Evolutionary conservation across 768 basidiomycete species (phyloP), one percentile per base, ranked within the genome.

Genomic region (Tricholoma saponaceum): DNA sequence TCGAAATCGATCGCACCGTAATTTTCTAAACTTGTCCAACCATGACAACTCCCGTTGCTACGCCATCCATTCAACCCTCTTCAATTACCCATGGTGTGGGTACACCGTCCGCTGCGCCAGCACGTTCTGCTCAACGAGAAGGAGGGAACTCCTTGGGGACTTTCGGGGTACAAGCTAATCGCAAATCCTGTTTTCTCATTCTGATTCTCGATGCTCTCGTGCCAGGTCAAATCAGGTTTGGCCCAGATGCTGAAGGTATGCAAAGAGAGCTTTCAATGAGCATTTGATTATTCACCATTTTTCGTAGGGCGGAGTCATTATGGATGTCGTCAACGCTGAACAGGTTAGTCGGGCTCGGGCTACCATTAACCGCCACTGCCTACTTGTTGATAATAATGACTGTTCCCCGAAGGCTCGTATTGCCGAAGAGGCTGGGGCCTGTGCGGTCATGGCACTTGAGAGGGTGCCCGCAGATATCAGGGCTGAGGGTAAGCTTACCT

Each of bases 361-460:
- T 26, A 52, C 51, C 13, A 51, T 25, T 44, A 37, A 56, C 43
- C 7, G 25, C 54, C 60, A 23, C 63, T 53, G 53, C 23, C 25
- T 33, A 58, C 59, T 54, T 64, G 7, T 20, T 16, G 22, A 14
- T 25, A 4, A 46, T 46, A 46, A 46, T 25, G 44, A 50, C 58
- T 61, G 58, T 39, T 65, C 62, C 37, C 65, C 67, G 53, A 62
- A 95, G 89, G 96, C 96, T 58, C 89, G 90, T 60, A 95, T 98
- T 64, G 96, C 96, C 46, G 96, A 98, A 69, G 93, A 95, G 69
- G 96, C 96, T 8, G 96, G 96, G 47, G 96, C 96, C 6, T 94
- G 92, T 69, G 96, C 96, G 58, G 96, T 99, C 60, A 98, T 99
- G 96, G 93, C 93, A 4, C 82, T 95, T 30, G 93, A 97, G 72